Conservation (phyloP, 2,329 filamentous ascomycete genomes). For the Colletotrichum sp. region DNA sequence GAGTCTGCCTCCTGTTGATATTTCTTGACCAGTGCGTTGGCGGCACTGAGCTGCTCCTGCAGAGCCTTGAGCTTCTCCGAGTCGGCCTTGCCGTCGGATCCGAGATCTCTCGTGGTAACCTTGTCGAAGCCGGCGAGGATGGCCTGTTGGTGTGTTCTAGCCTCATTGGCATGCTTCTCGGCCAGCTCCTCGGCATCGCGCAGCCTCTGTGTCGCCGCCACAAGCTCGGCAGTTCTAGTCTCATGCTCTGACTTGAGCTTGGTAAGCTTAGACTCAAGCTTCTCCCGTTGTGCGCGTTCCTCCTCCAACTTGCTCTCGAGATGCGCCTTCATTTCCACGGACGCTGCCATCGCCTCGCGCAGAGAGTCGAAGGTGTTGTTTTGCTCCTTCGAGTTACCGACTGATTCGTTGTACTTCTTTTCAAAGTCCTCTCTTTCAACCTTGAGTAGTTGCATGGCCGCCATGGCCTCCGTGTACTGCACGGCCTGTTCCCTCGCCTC, state of each 20-base stretch:
- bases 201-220: constrained; percentile 74
- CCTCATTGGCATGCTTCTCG: constrained; percentile 86
- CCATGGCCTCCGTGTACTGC: constrained; percentile 76
- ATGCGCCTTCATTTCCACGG: constrained; percentile 75
- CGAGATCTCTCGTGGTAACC: constrained; percentile 61
- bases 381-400: constrained; percentile 73
- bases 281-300: constrained; percentile 77
- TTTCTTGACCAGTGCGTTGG: constrained; percentile 81
- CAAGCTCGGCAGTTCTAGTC: constrained; percentile 77
- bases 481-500: constrained; percentile 82
- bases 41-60: constrained; percentile 78
- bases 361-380: constrained; percentile 75
- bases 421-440: constrained; percentile 86
- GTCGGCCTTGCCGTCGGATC: constrained; percentile 52
- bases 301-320: constrained; percentile 85
- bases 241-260: constrained; percentile 86
- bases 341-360: constrained; percentile 78
- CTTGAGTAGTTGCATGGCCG: constrained; percentile 75
- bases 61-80: constrained; percentile 75
- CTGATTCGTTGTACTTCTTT: constrained; percentile 69
- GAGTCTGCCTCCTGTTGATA: constrained; percentile 88
- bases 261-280: constrained; percentile 76
- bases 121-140: constrained; percentile 84
- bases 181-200: constrained; percentile 87
- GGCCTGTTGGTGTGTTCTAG: constrained; percentile 81